Evolutionary conservation across 2,329 filamentous ascomycete genomes (phyloP), one percentile per base, ranked within the genome.

Genomic region (Plectosphaerella cucumerina): DNA sequence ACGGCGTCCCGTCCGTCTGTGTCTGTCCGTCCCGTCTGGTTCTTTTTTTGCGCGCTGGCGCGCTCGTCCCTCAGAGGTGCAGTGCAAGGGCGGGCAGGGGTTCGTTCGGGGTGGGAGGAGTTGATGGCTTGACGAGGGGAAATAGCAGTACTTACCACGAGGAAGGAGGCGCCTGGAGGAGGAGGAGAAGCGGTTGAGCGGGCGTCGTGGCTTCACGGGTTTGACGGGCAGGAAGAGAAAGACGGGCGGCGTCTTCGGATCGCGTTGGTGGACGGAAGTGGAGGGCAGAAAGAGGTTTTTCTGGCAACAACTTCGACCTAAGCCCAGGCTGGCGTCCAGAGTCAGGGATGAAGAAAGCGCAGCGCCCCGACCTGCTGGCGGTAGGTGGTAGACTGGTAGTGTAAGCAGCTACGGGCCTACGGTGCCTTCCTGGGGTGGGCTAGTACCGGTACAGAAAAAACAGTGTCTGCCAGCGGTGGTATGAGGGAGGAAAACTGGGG

Each of bases 281-380:
- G 26, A 31, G 26, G 26, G 26, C 26, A 31, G 26, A 26, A 45
- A 45, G 43, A 45, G 43, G 43, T 45, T 45, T 45, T 45, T 45
- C 43, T 45, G 43, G 43, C 43, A 26, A 44, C 18, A 8, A 31
- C 9, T 8, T 31, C 26, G 26, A 31, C 26, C 26, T 31, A 31
- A 31, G 26, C 26, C 26, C 26, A 31, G 26, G 26, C 26, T 31
- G 26, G 26, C 26, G 26, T 10, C 26, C 26, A 31, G 26, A 31
- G 26, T 31, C 26, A 31, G 26, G 26, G 26, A 31, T 31, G 26
- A 31, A 31, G 26, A 31, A 31, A 31, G 26, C 26, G 26, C 26
- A 31, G 26, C 26, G 26, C 26, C 26, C 26, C 26, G 26, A 11
- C 26, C 26, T 31, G 26, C 26, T 31, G 26, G 26, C 26, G 26